These are phyloP conservation scores for Przewalskia tangutica DNA, from an alignment of 257 asterid genomes.

Conservation along the genomic window DNA sequence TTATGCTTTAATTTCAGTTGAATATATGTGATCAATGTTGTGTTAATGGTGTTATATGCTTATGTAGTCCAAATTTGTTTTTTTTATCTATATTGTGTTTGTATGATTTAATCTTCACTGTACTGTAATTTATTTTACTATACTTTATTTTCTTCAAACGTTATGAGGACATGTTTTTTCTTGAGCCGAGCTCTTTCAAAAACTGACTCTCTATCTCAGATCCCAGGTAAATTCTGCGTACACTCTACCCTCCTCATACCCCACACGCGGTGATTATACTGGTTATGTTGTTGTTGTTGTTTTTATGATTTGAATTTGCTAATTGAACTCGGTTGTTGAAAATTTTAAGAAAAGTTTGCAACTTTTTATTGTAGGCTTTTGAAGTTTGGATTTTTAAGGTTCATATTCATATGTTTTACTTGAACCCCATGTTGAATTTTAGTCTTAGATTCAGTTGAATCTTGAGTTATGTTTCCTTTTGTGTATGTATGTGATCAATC, in stretches of 20 bases:
- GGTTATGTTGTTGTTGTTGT: neutral
- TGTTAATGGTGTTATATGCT: neutral
- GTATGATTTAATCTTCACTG: neutral
- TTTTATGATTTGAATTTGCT: neutral
- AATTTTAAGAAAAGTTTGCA: neutral
- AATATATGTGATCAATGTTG: neutral
- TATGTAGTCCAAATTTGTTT: neutral
- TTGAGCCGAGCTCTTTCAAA: too few relatives aligned
- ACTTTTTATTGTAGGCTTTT: neutral
- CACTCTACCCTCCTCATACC: too few relatives aligned
- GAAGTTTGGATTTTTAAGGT: neutral
- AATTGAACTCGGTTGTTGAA: slow-evolving; percentile 10
- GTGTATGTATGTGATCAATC: neutral
- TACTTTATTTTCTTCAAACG: too few relatives aligned
- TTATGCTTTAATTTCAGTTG: neutral
- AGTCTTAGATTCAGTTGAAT: neutral
- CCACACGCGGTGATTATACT: neutral
- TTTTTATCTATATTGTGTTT: neutral
- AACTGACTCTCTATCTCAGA: too few relatives aligned
- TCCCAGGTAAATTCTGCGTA: too few relatives aligned
- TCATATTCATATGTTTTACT: neutral
- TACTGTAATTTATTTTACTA: too few relatives aligned
- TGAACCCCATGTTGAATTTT: neutral
- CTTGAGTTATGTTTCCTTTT: neutral
- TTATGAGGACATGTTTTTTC: too few relatives aligned